A percentile compares a stretch with the other conserved stretches of the same genome.
Evolutionary conservation across 148 eudicot species (phyloP).

Genomic region (Polygonum maritimum): DNA sequence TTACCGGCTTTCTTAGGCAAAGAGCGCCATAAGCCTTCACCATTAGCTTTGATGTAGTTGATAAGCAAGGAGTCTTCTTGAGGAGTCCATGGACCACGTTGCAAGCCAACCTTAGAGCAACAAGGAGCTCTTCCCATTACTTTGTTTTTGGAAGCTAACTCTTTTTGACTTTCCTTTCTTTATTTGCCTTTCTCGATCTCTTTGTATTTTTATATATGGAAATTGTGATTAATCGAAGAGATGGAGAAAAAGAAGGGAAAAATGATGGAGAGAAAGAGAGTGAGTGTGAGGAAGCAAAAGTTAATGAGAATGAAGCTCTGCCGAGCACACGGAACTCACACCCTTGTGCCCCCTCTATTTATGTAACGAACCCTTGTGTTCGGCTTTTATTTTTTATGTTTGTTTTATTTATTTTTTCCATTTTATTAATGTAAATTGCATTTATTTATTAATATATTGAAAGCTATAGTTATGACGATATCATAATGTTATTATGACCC

Average conservation of each 20-base stretch:
- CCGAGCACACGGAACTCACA: conserved; percentile 10
- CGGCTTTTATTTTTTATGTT: neutral
- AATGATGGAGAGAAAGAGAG: conserved; percentile 2
- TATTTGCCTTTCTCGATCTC: neutral
- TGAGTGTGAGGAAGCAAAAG: neutral
- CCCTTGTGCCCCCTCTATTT: conserved; percentile 10
- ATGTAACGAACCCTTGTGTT: neutral
- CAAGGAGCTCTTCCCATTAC: conserved; percentile 65
- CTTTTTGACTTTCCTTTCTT: neutral
- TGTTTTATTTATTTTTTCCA: neutral
- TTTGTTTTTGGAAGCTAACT: too few relatives aligned
- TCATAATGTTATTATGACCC: neutral
- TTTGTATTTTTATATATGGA: neutral
- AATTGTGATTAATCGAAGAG: neutral
- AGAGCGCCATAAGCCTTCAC: conserved; percentile 69
- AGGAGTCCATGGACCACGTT: conserved; percentile 59
- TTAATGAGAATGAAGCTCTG: neutral
- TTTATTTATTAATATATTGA: neutral
- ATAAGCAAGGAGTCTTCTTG: conserved; percentile 46
- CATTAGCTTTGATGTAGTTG: conserved; percentile 40
- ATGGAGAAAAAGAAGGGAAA: neutral
- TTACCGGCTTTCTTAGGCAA: conserved; percentile 56
- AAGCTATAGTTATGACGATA: neutral
- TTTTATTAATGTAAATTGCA: neutral
- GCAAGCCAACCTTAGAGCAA: conserved; percentile 53